A percentile compares a stretch with the other conserved stretches of the same genome.
Evolutionary conservation across 2,329 filamentous ascomycete species (phyloP).

Genomic region (Fusarium foetens): DNA sequence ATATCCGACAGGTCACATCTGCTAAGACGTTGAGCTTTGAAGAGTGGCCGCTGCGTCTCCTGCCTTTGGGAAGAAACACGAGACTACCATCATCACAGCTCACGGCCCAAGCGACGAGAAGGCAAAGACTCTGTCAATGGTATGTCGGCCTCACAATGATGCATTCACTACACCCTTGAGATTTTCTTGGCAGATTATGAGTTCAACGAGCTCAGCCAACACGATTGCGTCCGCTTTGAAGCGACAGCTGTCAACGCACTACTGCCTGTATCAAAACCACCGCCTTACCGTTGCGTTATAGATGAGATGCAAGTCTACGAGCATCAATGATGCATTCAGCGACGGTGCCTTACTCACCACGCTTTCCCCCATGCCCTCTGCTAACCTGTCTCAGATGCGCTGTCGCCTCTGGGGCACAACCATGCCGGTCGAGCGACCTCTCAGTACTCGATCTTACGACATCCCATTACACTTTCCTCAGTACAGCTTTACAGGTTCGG

Average conservation of each 20-base stretch:
- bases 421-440: neutral
- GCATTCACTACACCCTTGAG: too few relatives aligned
- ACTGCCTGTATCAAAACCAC: too few relatives aligned
- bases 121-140: too few relatives aligned
- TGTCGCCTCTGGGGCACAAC: fast-evolving
- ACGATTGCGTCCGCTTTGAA: too few relatives aligned
- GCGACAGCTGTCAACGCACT: too few relatives aligned
- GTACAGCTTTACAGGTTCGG: neutral
- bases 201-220: too few relatives aligned
- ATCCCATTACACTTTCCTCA: neutral
- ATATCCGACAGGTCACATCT: fast-evolving
- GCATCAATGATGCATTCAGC: too few relatives aligned
- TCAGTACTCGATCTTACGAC: fast-evolving
- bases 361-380: neutral
- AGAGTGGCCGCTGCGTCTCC: fast-evolving
- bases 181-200: too few relatives aligned
- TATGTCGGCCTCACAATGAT: too few relatives aligned
- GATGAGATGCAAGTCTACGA: too few relatives aligned
- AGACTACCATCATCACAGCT: fast-evolving
- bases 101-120: fast-evolving
- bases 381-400: fast-evolving
- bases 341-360: too few relatives aligned
- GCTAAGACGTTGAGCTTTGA: fast-evolving
- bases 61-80: fast-evolving
- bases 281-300: too few relatives aligned